Evolutionary conservation across 345 rosid genomes (phyloP).

Genomic region (Garcia nutans): DNA sequence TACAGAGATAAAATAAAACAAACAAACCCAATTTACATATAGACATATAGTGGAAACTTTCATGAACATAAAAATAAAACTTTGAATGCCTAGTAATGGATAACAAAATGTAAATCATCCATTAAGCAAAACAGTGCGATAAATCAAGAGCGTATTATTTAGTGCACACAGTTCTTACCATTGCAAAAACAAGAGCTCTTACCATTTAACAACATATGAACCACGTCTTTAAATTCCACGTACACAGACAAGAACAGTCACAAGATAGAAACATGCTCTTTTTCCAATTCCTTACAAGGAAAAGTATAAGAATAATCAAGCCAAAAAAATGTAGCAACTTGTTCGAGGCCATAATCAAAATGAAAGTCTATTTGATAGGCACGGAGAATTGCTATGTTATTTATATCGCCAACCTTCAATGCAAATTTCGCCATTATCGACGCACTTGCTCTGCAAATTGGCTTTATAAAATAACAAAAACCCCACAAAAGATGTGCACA

Average conservation of each 20-base stretch:
- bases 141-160: too few species aligned
- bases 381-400: conserved; percentile 60
- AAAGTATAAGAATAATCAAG: background rate
- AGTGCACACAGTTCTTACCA: too few species aligned
- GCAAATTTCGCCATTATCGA: conserved; percentile 58
- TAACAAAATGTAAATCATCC: too few species aligned
- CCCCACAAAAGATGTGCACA: background rate
- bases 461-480: conserved; percentile 25
- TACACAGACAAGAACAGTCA: background rate
- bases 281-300: too few species aligned
- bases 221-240: background rate
- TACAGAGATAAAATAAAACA: too few species aligned
- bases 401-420: conserved; percentile 73
- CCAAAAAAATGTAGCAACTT: conserved; percentile 47
- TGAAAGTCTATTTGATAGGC: conserved; percentile 46
- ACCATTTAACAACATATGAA: too few species aligned
- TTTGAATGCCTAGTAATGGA: too few species aligned
- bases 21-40: too few species aligned
- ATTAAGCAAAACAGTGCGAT: too few species aligned
- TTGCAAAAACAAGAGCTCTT: background rate
- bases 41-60: too few species aligned
- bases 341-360: conserved; percentile 78
- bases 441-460: conserved; percentile 79
- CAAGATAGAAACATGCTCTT: background rate
- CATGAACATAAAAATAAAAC: too few species aligned